These are phyloP conservation scores for Scytalidium lignicola DNA, from an alignment of 2,329 filamentous ascomycete genomes.

Conservation along the genomic window DNA sequence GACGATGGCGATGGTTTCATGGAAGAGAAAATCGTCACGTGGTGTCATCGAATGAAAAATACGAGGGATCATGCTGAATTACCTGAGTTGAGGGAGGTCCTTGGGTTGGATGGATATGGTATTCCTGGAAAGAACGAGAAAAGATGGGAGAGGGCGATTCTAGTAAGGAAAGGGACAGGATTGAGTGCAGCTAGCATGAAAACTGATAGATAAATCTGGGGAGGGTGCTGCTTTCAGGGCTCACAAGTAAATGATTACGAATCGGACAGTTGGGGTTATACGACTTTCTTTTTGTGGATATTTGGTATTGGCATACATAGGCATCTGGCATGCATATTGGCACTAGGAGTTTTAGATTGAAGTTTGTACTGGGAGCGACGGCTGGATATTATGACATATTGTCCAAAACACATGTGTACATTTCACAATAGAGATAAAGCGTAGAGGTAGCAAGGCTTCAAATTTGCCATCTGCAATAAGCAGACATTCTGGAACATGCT, in stretches of 20 bases:
- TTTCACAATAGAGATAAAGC: too few species aligned
- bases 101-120: constrained; percentile 49
- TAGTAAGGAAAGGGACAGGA: constrained; percentile 48
- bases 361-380: too few species aligned
- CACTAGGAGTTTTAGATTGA: background rate
- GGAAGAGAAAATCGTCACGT: constrained; percentile 60
- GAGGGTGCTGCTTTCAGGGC: background rate
- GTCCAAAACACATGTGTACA: too few species aligned
- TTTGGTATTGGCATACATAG: background rate
- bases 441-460: too few species aligned
- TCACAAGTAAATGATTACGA: background rate
- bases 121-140: constrained; percentile 34
- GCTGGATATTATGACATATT: too few species aligned
- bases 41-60: constrained; percentile 78
- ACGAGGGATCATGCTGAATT: constrained; percentile 75
- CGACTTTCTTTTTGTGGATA: background rate
- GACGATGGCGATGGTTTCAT: too few species aligned
- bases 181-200: constrained; percentile 25
- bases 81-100: constrained; percentile 55
- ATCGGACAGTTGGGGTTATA: background rate
- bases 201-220: background rate
- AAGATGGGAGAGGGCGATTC: constrained; percentile 42
- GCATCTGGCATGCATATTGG: background rate
- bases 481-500: too few species aligned
- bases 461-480: too few species aligned